Evolutionary conservation across 768 basidiomycete genomes (phyloP).

Genomic region (Rhizopogon rudus): DNA sequence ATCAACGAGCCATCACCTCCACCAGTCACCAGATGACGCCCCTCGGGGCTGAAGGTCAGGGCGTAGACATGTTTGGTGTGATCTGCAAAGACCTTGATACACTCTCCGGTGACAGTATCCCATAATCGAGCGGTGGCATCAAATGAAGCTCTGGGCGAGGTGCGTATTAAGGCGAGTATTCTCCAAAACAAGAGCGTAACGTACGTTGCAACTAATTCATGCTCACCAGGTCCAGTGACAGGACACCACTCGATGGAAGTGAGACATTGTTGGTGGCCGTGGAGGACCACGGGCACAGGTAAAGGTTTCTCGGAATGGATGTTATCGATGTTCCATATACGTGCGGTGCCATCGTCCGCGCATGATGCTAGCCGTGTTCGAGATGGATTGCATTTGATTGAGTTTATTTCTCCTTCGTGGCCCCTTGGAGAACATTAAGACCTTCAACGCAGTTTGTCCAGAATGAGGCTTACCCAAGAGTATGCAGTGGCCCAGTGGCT

Average conservation of each 20-base stretch:
- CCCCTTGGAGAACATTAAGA: conserved; percentile 40
- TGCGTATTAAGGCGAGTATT: not conserved
- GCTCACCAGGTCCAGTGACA: conserved; percentile 35
- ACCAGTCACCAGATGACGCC: conserved; percentile 68
- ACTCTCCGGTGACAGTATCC: conserved; percentile 76
- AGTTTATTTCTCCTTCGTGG: conserved; percentile 74
- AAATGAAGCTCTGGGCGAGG: conserved; percentile 59
- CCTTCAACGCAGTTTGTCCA: not conserved
- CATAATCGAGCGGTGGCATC: conserved; percentile 79
- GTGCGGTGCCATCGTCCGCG: conserved; percentile 76
- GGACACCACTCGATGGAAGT: conserved; percentile 71
- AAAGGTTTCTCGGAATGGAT: conserved; percentile 25
- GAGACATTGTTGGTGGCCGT: conserved; percentile 64
- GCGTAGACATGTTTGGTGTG: conserved; percentile 72
- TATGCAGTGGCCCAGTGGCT: conserved; percentile 48
- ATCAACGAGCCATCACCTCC: conserved; percentile 75
- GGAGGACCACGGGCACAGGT: conserved; percentile 33
- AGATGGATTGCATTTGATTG: conserved; percentile 65
- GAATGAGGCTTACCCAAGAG: conserved; percentile 47
- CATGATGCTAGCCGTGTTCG: conserved; percentile 71
- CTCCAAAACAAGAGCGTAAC: conserved; percentile 13
- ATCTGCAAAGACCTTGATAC: conserved; percentile 65
- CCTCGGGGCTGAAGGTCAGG: conserved; percentile 70
- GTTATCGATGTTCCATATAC: conserved; percentile 67
- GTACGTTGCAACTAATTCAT: conserved; percentile 71